Percentiles rank a stretch among this genome's conserved stretches.
Conservation (phyloP, 768 basidiomycete genomes). For the Suillus tomentosus region DNA sequence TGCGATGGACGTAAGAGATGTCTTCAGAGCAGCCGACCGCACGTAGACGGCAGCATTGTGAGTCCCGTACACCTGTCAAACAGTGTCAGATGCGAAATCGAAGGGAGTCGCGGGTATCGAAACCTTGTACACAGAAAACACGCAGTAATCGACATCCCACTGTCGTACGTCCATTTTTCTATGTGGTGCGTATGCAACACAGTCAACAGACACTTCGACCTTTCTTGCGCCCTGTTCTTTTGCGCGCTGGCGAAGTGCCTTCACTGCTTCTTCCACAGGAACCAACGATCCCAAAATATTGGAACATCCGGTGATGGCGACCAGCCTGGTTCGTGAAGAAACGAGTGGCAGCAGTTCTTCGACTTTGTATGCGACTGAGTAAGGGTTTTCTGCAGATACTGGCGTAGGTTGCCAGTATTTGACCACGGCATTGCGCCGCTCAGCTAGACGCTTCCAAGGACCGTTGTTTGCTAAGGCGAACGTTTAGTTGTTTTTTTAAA, state of each 20-base stretch:
- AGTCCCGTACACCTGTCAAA: conserved; percentile 66
- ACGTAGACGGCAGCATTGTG: conserved; percentile 71
- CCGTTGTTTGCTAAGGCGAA: conserved; percentile 62
- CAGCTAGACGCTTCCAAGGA: conserved; percentile 75
- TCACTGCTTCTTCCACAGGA: conserved; percentile 58
- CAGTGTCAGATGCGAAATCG: background rate
- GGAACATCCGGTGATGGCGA: conserved; percentile 74
- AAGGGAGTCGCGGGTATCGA: background rate
- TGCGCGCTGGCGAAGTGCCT: conserved; percentile 52
- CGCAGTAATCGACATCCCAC: conserved; percentile 78
- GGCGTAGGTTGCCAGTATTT: conserved; percentile 61
- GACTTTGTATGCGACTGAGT: conserved; percentile 56
- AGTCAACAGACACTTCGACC: conserved; percentile 71
- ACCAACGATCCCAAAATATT: conserved; percentile 72
- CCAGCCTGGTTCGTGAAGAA: conserved; percentile 63
- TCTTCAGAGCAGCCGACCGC: conserved; percentile 46
- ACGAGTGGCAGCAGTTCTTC: conserved; percentile 64
- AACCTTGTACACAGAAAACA: conserved; percentile 79
- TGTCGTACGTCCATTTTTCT: conserved; percentile 67
- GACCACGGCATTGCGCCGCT: conserved; percentile 51
- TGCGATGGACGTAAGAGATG: conserved; percentile 57
- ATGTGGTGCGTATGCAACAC: conserved; percentile 80
- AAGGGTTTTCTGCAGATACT: conserved; percentile 59
- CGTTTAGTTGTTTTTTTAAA: background rate
- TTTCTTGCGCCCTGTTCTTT: conserved; percentile 54